A percentile compares a stretch with the other conserved stretches of the same genome.
Conservation (phyloP, 176 grass and related monocot species). For the Pontederia crassipes region DNA sequence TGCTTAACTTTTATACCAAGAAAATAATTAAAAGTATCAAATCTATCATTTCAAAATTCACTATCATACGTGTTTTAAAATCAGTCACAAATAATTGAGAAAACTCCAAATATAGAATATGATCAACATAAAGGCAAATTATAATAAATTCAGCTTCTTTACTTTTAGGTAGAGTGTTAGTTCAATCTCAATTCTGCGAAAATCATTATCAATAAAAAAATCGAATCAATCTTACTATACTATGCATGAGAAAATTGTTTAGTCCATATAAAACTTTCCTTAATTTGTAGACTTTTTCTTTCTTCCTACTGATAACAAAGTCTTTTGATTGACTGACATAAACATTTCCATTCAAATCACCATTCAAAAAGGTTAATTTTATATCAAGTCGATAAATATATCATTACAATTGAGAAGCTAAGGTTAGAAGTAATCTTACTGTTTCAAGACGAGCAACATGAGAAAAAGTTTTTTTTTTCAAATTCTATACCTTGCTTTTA, state of each 20-base stretch:
- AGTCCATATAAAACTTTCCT: not conserved
- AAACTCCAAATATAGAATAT: slow-evolving; percentile 2
- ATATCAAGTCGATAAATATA: slow-evolving; percentile 11
- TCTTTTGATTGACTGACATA: not conserved
- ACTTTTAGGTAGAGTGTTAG: slow-evolving; percentile 8
- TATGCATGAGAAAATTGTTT: not conserved
- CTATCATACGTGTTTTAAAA: not conserved
- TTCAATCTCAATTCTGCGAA: not conserved
- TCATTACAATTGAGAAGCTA: not conserved
- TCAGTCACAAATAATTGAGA: not conserved
- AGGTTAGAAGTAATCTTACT: not conserved
- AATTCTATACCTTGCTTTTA: not conserved
- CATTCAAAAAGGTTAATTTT: not conserved
- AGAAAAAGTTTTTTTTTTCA: not conserved
- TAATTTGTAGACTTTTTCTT: slow-evolving; percentile 1
- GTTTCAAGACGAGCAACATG: not conserved
- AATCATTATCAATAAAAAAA: not conserved
- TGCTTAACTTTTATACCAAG: slow-evolving; percentile 11
- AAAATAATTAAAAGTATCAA: slow-evolving; percentile 9
- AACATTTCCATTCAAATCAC: not conserved
- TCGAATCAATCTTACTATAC: not conserved
- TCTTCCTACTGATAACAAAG: too few relatives aligned
- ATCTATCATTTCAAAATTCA: slow-evolving; percentile 7
- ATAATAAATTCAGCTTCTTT: not conserved
- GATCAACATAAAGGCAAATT: slow-evolving; percentile 12